Percentiles rank a stretch among this genome's conserved stretches.
Evolutionary conservation across 2,329 filamentous ascomycete species (phyloP).

Genomic region (Paecilomyces formosus): DNA sequence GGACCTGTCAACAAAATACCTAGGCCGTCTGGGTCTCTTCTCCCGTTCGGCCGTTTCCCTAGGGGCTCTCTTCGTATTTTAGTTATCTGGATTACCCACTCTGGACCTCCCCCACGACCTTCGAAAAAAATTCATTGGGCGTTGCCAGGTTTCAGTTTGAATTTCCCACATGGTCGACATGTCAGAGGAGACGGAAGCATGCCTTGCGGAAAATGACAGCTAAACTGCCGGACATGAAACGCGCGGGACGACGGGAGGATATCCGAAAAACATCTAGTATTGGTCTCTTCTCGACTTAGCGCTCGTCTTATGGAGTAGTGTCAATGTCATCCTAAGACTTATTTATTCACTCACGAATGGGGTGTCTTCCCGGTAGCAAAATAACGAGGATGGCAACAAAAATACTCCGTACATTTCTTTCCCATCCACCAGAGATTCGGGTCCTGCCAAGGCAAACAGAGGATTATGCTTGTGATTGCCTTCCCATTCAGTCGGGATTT

Average conservation of each 20-base stretch:
- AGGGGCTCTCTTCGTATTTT: neutral
- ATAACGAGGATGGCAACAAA: neutral
- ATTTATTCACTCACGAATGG: neutral
- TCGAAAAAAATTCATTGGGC: neutral
- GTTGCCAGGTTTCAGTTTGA: neutral
- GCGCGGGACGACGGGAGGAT: neutral
- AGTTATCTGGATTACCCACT: neutral
- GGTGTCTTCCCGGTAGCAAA: neutral
- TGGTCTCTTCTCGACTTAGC: neutral
- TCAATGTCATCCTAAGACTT: neutral
- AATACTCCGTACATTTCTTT: neutral
- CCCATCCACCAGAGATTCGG: neutral
- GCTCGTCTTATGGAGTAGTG: too few species aligned
- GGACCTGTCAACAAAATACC: neutral
- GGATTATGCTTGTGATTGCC: neutral
- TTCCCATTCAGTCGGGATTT: neutral
- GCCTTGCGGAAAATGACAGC: neutral
- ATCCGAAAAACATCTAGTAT: neutral
- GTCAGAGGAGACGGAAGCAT: neutral
- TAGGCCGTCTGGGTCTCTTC: neutral
- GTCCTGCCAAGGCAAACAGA: too few species aligned
- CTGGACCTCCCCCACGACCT: neutral
- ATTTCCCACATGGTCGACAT: neutral
- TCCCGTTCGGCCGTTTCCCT: neutral
- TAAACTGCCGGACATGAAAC: neutral